Conservation (phyloP, 2,329 filamentous ascomycete species). For the Orbilia blumenaviensis region DNA sequence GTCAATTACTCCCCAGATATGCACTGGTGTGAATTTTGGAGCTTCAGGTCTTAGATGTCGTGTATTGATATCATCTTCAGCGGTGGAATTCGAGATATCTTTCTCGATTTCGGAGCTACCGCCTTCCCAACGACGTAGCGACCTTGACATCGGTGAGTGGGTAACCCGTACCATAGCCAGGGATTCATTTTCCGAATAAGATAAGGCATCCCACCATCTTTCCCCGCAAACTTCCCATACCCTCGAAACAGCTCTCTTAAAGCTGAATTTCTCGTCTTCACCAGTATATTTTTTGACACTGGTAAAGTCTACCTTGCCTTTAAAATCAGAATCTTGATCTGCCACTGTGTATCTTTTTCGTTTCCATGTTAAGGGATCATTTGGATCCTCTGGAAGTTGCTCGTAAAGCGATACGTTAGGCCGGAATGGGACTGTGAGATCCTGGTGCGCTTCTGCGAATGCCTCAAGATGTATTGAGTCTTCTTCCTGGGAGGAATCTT, state of each 20-base stretch:
- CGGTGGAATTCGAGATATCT: neutral
- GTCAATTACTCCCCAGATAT: slow-evolving; percentile 48
- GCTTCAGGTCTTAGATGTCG: slow-evolving; percentile 24
- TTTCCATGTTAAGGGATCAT: slow-evolving; percentile 41
- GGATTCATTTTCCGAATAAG: neutral
- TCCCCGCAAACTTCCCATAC: slow-evolving; percentile 82
- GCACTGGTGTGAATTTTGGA: slow-evolving; percentile 31
- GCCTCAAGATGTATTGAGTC: slow-evolving; percentile 73
- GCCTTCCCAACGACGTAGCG: slow-evolving; percentile 44
- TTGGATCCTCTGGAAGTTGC: slow-evolving; percentile 46
- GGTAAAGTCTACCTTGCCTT: slow-evolving; percentile 69
- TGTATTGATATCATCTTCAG: neutral
- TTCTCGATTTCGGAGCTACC: neutral
- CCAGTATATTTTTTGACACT: slow-evolving; percentile 76
- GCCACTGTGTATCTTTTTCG: slow-evolving; percentile 29
- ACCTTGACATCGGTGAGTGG: slow-evolving; percentile 33
- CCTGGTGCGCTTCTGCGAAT: slow-evolving; percentile 78
- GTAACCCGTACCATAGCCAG: slow-evolving; percentile 4
- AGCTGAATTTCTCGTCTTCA: slow-evolving; percentile 83
- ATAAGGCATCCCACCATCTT: slow-evolving; percentile 68
- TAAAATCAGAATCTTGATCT: slow-evolving; percentile 46
- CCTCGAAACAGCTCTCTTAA: slow-evolving; percentile 78
- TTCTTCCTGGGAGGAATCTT: slow-evolving; percentile 58
- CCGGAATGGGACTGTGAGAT: slow-evolving; percentile 77
- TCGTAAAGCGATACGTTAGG: slow-evolving; percentile 77